Conservation (phyloP, 2,329 filamentous ascomycete genomes). For the Anisogramma anomala region DNA sequence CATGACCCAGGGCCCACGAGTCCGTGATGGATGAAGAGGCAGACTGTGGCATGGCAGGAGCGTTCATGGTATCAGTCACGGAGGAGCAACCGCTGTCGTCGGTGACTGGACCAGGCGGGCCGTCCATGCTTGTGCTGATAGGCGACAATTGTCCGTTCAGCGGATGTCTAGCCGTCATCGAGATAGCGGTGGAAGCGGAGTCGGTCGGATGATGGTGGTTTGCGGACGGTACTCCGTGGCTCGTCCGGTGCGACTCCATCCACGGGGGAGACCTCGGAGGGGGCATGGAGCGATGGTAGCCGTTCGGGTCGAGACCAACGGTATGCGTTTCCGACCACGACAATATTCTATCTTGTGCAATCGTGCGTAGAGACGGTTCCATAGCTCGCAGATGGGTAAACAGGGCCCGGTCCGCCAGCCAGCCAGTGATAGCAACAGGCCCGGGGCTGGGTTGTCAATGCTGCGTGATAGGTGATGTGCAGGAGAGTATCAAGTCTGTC, state of each 20-base stretch:
- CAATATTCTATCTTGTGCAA: constrained; percentile 31
- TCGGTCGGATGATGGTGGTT: constrained; percentile 2
- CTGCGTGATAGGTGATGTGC: neutral
- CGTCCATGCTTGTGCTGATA: constrained; percentile 38
- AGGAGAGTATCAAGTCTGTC: neutral
- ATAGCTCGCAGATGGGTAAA: constrained; percentile 29
- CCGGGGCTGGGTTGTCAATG: neutral
- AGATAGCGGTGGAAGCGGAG: constrained; percentile 19
- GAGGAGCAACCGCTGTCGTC: constrained; percentile 19
- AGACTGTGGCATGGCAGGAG: constrained; percentile 33
- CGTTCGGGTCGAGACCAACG: constrained; percentile 32
- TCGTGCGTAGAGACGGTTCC: constrained; percentile 32
- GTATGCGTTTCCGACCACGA: constrained; percentile 33
- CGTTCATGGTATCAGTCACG: constrained; percentile 27
- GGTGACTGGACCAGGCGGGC: constrained; percentile 17
- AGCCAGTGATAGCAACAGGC: neutral
- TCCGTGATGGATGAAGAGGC: constrained; percentile 35
- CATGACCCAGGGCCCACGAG: constrained; percentile 33
- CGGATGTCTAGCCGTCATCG: constrained; percentile 18
- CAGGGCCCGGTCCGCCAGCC: no score
- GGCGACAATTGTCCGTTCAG: constrained; percentile 41
- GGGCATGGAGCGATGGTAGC: constrained; percentile 24
- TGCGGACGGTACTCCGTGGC: constrained; percentile 12
- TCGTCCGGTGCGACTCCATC: constrained; percentile 21
- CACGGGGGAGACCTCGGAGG: constrained; percentile 28